Conservation (phyloP, 306 rosid genomes). For the Rosa chinensis region DNA sequence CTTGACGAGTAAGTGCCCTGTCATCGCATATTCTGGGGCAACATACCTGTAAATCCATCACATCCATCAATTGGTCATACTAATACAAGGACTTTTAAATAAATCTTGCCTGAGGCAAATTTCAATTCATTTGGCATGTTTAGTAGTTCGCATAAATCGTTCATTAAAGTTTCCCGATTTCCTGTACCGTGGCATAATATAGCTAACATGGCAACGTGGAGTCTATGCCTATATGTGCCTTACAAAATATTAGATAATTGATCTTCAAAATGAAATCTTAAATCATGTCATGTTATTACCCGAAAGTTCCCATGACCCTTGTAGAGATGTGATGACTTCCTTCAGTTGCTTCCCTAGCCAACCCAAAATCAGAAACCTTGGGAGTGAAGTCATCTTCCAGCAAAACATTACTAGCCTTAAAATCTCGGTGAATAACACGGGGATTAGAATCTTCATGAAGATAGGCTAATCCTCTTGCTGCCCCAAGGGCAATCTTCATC, state of each 20-base stretch:
- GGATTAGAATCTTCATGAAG: conserved; percentile 98
- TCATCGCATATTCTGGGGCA: conserved; percentile 99
- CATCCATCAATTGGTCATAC: conserved; percentile 7
- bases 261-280: conserved; percentile 3
- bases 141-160: no score
- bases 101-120: background rate
- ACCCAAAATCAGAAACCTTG: conserved; percentile 95
- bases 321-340: conserved; percentile 87
- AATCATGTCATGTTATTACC: conserved; percentile 45
- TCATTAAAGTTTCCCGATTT: background rate
- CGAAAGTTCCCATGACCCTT: conserved; percentile 96
- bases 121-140: background rate
- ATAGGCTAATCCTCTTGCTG: conserved; percentile 97
- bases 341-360: conserved; percentile 97
- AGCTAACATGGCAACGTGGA: background rate
- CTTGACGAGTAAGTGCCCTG: conserved; percentile 93
- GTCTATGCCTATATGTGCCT: background rate
- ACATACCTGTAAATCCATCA: conserved; percentile 66
- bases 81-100: background rate
- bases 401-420: conserved; percentile 88
- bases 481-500: conserved; percentile 88
- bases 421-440: conserved; percentile 93
- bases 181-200: background rate
- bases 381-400: conserved; percentile 92
- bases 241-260: background rate